Base-by-base conservation (phyloP, 2,329 filamentous ascomycete genomes). In the Knoxdaviesia capensis region DNA sequence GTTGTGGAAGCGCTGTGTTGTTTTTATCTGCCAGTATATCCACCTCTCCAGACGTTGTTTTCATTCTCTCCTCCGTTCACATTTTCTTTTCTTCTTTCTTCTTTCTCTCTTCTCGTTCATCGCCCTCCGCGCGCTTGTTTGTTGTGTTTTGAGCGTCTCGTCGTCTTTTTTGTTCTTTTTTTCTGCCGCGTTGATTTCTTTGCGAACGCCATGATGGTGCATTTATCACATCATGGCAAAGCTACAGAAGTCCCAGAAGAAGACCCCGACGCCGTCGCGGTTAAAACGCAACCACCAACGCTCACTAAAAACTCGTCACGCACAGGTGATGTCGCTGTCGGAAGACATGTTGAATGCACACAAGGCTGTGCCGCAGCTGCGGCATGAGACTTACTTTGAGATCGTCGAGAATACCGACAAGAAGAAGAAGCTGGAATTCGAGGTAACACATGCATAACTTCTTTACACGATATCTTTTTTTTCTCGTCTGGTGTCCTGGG, bases 331-430 rank as follows among this genome's bases (percentile, higher is more conserved):
- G 20, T 20, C 20, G 20, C 20, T 20, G 20, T 20, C 20, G 20
- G 20, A 20, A 20, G 20, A 36, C n/a, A 39, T 36, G 40, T 53
- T 64, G 41, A 55, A 59, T 41, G 59, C 60, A 39, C 63, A 58
- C 45, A 58, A 56, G 38, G 48, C 55, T 30, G 44, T 57, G 9
- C 58, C 65, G 34, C 69, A 64, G 46, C 57, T 64, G 37, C 74
- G 74, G 51, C 70, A 79, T 54, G 66, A 71, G 48, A 66, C 69
- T 9, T 77, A 74, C 51, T 75, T 74, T 50, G 74, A 79, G 55
- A 65, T 76, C 46, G 68, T 76, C 45, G 69, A 77, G 50, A 79
- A 79, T 51, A 65, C 65, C 44, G 68, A 77, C 48, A 73, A 69
- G 53, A 77, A 74, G 55, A 71, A 72, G 53, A 77, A 73, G 51